phyloP scores from a whole-genome alignment of 2,329 filamentous ascomycete species.

The Monosporascus sp. region DNA sequence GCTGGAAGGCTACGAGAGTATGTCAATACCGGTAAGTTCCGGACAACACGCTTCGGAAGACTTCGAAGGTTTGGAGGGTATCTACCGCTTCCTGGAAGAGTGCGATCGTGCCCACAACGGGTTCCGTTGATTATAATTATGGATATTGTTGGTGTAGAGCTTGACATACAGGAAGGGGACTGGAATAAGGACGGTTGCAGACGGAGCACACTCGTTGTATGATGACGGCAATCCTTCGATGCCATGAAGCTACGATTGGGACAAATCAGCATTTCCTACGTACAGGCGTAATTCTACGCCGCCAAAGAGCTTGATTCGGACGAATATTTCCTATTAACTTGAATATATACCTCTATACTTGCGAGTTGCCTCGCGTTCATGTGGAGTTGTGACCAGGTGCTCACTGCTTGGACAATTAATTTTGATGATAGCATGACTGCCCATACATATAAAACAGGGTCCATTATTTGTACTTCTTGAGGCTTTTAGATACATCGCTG shows the following conservation, averaged over 20 bases:
- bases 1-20: slow-evolving; percentile 41
- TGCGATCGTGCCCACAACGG: slow-evolving; percentile 38
- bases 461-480: too few relatives aligned
- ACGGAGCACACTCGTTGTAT: background rate
- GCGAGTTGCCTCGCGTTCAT: too few relatives aligned
- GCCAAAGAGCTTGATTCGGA: too few relatives aligned
- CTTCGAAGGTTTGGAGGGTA: slow-evolving; percentile 51
- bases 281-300: background rate
- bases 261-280: background rate
- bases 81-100: slow-evolving; percentile 54
- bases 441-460: too few relatives aligned
- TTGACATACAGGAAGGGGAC: background rate
- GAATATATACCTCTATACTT: too few relatives aligned
- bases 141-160: background rate
- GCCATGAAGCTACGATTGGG: background rate
- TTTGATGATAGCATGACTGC: too few relatives aligned
- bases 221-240: too few relatives aligned
- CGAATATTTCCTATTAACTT: too few relatives aligned
- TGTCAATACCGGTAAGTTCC: slow-evolving; percentile 42
- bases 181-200: background rate
- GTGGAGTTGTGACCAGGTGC: too few relatives aligned
- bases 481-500: too few relatives aligned
- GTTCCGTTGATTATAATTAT: background rate
- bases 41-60: slow-evolving; percentile 40
- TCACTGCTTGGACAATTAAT: too few relatives aligned